phyloP scores from a whole-genome alignment of 768 basidiomycete genomes.

The Ephemerocybe angulata region DNA sequence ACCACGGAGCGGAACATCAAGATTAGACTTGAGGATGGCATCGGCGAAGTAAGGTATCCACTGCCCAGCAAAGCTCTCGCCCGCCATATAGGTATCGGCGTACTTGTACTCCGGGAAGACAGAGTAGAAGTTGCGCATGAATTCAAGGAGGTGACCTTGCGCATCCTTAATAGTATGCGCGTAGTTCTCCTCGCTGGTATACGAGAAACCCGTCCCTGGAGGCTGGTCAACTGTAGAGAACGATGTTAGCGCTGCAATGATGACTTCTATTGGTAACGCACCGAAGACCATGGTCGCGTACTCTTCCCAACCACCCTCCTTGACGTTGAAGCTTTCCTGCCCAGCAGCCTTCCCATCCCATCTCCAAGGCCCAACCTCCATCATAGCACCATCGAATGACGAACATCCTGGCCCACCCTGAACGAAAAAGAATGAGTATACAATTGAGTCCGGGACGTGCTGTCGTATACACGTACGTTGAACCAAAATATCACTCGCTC shows the following conservation, averaged over 20 bases:
- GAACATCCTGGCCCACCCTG: conserved; percentile 98
- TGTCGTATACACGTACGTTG: conserved; percentile 79
- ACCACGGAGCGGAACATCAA: conserved; percentile 67
- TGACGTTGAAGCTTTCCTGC: conserved; percentile 62
- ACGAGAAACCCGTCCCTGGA: conserved; percentile 92
- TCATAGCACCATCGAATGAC: conserved; percentile 94
- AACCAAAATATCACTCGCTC: conserved; percentile 95
- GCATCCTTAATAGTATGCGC: conserved; percentile 75
- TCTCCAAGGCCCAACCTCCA: conserved; percentile 96
- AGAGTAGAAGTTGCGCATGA: conserved; percentile 81
- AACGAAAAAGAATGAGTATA: conserved; percentile 5
- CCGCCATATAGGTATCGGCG: conserved; percentile 90
- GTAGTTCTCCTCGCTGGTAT: conserved; percentile 80
- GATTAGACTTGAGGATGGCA: conserved; percentile 60
- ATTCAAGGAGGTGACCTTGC: conserved; percentile 73
- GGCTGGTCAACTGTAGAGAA: conserved; percentile 97
- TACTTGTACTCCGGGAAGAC: conserved; percentile 85
- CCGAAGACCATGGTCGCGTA: conserved; percentile 91
- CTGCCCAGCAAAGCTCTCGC: conserved; percentile 96
- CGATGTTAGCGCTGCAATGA: too few relatives aligned
- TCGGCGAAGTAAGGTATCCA: conserved; percentile 96
- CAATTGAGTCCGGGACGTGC: background rate
- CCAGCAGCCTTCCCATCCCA: conserved; percentile 47
- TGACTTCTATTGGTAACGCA: conserved; percentile 34
- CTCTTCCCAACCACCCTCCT: conserved; percentile 95